A percentile compares a stretch with the other conserved stretches of the same genome.
Conservation (phyloP, 73 alveolate genomes). For the Tetrahymena elliotti region DNA sequence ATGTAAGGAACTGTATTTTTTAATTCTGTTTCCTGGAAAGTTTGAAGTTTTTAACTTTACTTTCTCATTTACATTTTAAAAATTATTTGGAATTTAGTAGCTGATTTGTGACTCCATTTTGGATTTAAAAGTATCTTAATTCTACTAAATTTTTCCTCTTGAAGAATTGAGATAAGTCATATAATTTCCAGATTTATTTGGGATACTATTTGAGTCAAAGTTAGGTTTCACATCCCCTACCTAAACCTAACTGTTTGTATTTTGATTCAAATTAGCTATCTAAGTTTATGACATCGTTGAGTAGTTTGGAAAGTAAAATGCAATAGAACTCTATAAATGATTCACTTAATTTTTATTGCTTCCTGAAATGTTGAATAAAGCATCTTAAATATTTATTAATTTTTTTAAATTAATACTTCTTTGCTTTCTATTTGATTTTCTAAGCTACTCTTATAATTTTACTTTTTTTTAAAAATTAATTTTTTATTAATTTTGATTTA, state of each 20-base stretch:
- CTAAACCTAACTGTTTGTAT: neutral
- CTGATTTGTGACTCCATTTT: neutral
- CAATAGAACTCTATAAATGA: neutral
- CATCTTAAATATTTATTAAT: neutral
- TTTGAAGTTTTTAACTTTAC: neutral
- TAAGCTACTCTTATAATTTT: neutral
- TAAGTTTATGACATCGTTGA: neutral
- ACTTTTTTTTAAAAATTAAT: neutral
- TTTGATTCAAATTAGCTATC: too few relatives aligned
- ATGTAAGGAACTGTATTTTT: neutral
- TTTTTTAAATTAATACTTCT: neutral
- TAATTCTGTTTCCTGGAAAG: neutral
- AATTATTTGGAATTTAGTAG: neutral
- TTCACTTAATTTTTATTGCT: neutral
- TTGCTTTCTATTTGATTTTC: neutral
- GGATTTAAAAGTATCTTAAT: neutral
- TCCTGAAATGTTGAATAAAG: neutral
- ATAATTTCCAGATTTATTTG: neutral
- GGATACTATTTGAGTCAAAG: neutral
- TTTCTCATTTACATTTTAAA: neutral
- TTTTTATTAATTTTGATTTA: neutral
- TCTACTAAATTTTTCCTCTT: neutral
- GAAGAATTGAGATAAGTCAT: neutral
- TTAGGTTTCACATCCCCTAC: neutral
- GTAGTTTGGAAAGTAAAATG: neutral